phyloP scores from a whole-genome alignment of 768 basidiomycete species.

The Lentinula detonsa region DNA sequence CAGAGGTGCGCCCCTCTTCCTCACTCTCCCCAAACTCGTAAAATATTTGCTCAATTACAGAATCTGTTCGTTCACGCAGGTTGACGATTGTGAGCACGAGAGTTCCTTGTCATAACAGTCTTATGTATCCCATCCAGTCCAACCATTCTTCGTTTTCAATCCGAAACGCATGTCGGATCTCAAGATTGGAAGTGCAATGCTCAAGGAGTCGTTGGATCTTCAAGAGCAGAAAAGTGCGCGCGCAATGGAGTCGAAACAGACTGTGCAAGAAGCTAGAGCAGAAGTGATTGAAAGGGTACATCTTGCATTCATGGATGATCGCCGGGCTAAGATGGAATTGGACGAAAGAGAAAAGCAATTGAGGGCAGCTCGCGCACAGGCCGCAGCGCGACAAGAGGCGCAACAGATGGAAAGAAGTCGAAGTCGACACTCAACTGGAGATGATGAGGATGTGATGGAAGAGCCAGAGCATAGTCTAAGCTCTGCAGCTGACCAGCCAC shows the following conservation, averaged over 20 bases:
- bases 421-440: background rate
- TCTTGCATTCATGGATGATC: constrained; percentile 74
- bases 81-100: constrained; percentile 35
- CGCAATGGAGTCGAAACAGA: constrained; percentile 37
- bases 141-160: constrained; percentile 68
- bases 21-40: background rate
- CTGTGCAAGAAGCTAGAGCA: constrained; percentile 53
- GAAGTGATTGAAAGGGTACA: constrained; percentile 59
- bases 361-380: constrained; percentile 32
- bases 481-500: constrained; percentile 9
- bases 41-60: background rate
- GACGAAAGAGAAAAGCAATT: constrained; percentile 57
- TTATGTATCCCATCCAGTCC: constrained; percentile 25
- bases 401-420: constrained; percentile 7
- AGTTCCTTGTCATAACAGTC: background rate
- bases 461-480: constrained; percentile 31
- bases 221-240: constrained; percentile 47
- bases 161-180: constrained; percentile 46
- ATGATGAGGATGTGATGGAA: constrained; percentile 7
- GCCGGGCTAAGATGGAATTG: constrained; percentile 45
- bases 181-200: constrained; percentile 55
- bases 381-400: constrained; percentile 15
- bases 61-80: constrained; percentile 29
- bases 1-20: constrained; percentile 41
- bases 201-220: constrained; percentile 55